Evolutionary conservation across 495 filamentous ascomycete genomes (phyloP), one percentile per base, ranked within the genome.

Genomic region (Chaetomidium leptoderma): DNA sequence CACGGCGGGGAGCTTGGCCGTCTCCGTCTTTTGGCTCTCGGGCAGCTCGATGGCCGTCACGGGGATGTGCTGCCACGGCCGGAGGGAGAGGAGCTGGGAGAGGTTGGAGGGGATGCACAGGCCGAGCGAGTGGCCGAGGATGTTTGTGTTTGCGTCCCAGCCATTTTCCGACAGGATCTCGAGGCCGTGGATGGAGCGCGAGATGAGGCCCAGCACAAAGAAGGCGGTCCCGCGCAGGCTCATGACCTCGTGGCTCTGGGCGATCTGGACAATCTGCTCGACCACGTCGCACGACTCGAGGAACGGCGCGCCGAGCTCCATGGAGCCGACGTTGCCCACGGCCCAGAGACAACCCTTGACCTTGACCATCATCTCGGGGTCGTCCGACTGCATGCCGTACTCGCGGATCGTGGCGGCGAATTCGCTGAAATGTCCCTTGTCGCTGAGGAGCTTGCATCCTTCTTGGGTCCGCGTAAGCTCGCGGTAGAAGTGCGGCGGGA

Each of bases 291-390:
- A 84, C 53, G 86, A 86, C 68, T 92, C 90, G 4, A 98, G 78
- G 71, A 98, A 98, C 0, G 90, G 89, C 0, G 91, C 93, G 2
- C 95, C 93, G 30, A 97, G 83, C 63, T 96, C 92, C 95, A 98
- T 98, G 3, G 91, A 96, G 1, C 93, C 93, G 45, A 98, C 91
- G 66, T 98, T 98, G 26, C 95, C 93, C 9, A 98, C 90, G 0
- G 93, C 93, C 93, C 93, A 98, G 19, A 98, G 80, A 66, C 90
- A 96, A 27, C 95, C 93, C 67, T 97, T 98, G 52, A 97, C 89
- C 68, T 96, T 97, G 57, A 92, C 81, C 24, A 97, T 85, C 49
- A 85, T 83, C 71, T 98, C 93, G 16, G 81, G 74, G 65, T 98
- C 93, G 58, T 95, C 89, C 39, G 84, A 85, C 54, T 92, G 86